Conservation (phyloP, 495 filamentous ascomycete genomes). For the Penicillium cataractarum region DNA sequence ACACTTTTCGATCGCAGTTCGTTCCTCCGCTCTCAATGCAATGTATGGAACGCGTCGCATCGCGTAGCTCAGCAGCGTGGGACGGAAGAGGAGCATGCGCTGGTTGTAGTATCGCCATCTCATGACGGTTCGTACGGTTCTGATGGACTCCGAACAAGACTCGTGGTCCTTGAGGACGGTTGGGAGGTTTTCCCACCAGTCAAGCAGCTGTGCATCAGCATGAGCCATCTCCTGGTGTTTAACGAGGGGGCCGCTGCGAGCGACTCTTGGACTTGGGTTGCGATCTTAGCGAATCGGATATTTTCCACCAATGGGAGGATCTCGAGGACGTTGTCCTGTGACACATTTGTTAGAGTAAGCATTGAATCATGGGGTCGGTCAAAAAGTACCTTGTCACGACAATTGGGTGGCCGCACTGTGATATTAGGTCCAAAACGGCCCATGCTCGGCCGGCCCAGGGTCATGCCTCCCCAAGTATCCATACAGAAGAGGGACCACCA, state of each 20-base stretch:
- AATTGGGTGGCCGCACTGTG: slow-evolving; percentile 69
- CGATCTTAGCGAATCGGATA: slow-evolving; percentile 79
- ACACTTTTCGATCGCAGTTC: slow-evolving; percentile 68
- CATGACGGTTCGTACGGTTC: slow-evolving; percentile 73
- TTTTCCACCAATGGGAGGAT: slow-evolving; percentile 76
- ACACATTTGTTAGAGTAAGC: background rate
- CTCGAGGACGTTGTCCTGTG: slow-evolving; percentile 51
- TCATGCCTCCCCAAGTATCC: slow-evolving; percentile 78
- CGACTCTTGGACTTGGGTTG: slow-evolving; percentile 75
- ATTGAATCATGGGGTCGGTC: slow-evolving; percentile 6
- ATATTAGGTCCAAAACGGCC: slow-evolving; percentile 74
- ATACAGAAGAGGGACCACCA: slow-evolving; percentile 85
- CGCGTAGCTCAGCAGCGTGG: slow-evolving; percentile 71
- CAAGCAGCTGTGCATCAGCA: slow-evolving; percentile 68
- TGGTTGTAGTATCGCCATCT: slow-evolving; percentile 82
- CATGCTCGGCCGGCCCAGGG: slow-evolving; percentile 76
- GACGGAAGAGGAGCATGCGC: slow-evolving; percentile 78
- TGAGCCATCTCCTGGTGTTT: slow-evolving; percentile 64
- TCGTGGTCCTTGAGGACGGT: slow-evolving; percentile 70
- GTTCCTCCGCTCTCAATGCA: slow-evolving; percentile 63
- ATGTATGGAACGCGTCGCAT: slow-evolving; percentile 65
- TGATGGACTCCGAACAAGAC: slow-evolving; percentile 70
- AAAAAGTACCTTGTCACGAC: slow-evolving; percentile 54
- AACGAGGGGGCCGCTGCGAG: slow-evolving; percentile 70
- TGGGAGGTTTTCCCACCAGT: slow-evolving; percentile 72